phyloP scores from a whole-genome alignment of 805 yeast species.

The Ogataea neopini region DNA sequence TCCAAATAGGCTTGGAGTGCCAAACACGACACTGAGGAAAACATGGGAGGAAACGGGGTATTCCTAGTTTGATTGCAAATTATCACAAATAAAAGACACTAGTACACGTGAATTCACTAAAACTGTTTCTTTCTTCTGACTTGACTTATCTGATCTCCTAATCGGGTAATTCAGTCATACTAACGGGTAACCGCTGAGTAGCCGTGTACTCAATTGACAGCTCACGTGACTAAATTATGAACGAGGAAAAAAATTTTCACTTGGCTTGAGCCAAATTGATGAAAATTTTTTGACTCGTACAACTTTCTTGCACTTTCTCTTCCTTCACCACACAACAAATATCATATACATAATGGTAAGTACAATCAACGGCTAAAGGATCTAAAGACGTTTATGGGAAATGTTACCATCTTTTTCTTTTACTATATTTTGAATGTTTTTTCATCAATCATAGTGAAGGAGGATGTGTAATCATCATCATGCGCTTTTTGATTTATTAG shows the following conservation, averaged over 20 bases:
- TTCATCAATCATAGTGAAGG: slow-evolving; percentile 9
- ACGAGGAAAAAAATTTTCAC: slow-evolving; percentile 4
- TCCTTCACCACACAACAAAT: not conserved
- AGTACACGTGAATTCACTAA: not conserved
- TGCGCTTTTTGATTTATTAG: slow-evolving; percentile 20
- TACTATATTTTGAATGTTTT: slow-evolving; percentile 10
- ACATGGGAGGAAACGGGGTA: not conserved
- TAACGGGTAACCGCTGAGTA: not conserved
- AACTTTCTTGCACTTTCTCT: not conserved
- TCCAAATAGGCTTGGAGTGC: slow-evolving; percentile 4
- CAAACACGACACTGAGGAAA: slow-evolving; percentile 4
- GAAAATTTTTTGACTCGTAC: not conserved
- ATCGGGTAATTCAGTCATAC: not conserved
- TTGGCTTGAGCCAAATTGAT: no score
- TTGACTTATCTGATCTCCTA: slow-evolving; percentile 6
- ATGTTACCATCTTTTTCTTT: slow-evolving; percentile 13
- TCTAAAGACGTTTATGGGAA: slow-evolving; percentile 32
- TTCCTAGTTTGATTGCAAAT: no score
- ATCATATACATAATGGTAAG: slow-evolving; percentile 26
- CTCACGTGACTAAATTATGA: not conserved
- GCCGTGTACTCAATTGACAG: slow-evolving; percentile 5
- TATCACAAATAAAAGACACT: no score
- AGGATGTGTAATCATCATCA: slow-evolving; percentile 21
- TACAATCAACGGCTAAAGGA: slow-evolving; percentile 33
- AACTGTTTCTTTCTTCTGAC: not conserved